Conservation (phyloP, 2,329 filamentous ascomycete genomes). For the Rhinocladiella mackenziei region DNA sequence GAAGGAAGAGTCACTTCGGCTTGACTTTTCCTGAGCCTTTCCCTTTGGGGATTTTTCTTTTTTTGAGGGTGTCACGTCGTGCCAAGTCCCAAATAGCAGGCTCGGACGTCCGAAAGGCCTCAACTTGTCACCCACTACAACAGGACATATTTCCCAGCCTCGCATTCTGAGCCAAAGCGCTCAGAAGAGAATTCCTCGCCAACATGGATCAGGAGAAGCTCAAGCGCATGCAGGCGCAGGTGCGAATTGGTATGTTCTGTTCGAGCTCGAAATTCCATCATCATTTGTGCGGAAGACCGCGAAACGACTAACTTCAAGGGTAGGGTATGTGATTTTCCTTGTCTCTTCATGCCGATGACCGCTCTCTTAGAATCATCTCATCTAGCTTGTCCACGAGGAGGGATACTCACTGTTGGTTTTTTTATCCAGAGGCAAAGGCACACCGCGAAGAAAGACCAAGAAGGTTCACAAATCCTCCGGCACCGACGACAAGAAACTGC, state of each 20-base stretch:
- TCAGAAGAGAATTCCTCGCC: constrained; percentile 30
- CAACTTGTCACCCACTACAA: constrained; percentile 1
- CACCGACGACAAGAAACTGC: constrained; percentile 99
- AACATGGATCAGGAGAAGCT: constrained; percentile 65
- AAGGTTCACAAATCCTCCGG: constrained; percentile 88
- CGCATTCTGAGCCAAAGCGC: constrained; percentile 3
- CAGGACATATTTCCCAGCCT: constrained; percentile 3
- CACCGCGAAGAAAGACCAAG: constrained; percentile 96
- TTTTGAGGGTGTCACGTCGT: background rate
- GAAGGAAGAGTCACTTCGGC: constrained; percentile 8
- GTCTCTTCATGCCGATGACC: constrained; percentile 27
- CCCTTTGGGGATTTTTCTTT: background rate
- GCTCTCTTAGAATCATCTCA: too few relatives aligned
- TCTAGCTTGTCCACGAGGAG: constrained; percentile 31
- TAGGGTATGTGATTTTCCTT: constrained; percentile 18
- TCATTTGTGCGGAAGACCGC: constrained; percentile 2
- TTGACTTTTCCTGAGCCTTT: constrained; percentile 8
- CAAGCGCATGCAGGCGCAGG: constrained; percentile 62
- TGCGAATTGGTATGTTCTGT: constrained; percentile 64
- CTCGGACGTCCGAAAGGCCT: background rate
- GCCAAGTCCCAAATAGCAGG: background rate
- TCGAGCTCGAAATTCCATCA: constrained; percentile 9
- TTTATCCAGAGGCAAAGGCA: constrained; percentile 94
- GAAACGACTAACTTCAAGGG: constrained; percentile 9
- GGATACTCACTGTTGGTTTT: background rate